Percentiles rank a stretch among this genome's conserved stretches.
Conservation (phyloP, 2,329 filamentous ascomycete genomes). For the Microthyrium microscopicum region DNA sequence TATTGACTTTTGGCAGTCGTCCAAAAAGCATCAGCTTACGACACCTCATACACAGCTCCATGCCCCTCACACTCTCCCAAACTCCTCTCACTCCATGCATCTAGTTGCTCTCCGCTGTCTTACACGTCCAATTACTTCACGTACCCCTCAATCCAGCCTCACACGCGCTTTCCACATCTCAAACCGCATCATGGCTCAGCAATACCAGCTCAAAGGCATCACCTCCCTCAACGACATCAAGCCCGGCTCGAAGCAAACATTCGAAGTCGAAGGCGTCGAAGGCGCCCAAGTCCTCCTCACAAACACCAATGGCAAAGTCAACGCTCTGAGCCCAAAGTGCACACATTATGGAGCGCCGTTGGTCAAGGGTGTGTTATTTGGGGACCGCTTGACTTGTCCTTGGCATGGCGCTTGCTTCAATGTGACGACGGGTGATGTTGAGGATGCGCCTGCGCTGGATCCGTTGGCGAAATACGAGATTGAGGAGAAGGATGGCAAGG, state of each 20-base stretch:
- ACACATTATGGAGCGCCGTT: conserved; percentile 86
- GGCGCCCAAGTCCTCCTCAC: conserved; percentile 73
- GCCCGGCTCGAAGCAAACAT: conserved; percentile 72
- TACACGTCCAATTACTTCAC: too few relatives aligned
- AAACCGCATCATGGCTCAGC: conserved; percentile 14
- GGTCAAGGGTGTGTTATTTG: conserved; percentile 67
- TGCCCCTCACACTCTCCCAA: too few relatives aligned
- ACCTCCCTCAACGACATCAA: conserved; percentile 57
- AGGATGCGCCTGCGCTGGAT: conserved; percentile 84
- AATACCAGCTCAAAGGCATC: conserved; percentile 55
- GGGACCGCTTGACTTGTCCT: conserved; percentile 75
- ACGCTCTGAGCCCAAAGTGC: conserved; percentile 71
- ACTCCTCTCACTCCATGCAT: too few relatives aligned
- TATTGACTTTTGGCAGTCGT: too few relatives aligned
- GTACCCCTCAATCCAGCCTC: too few relatives aligned
- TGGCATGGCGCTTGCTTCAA: conserved; percentile 99
- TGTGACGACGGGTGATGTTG: conserved; percentile 73
- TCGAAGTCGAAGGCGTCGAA: conserved; percentile 77
- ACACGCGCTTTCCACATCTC: conserved; percentile 1
- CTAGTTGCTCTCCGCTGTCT: too few relatives aligned
- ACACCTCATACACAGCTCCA: too few relatives aligned
- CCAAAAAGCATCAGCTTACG: too few relatives aligned
- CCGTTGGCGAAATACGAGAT: conserved; percentile 75
- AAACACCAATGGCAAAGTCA: conserved; percentile 58
- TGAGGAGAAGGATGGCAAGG: conserved; percentile 60